These are phyloP conservation scores for Berberis thunbergii DNA, from an alignment of 164 flowering plant species.

Conservation along the genomic window DNA sequence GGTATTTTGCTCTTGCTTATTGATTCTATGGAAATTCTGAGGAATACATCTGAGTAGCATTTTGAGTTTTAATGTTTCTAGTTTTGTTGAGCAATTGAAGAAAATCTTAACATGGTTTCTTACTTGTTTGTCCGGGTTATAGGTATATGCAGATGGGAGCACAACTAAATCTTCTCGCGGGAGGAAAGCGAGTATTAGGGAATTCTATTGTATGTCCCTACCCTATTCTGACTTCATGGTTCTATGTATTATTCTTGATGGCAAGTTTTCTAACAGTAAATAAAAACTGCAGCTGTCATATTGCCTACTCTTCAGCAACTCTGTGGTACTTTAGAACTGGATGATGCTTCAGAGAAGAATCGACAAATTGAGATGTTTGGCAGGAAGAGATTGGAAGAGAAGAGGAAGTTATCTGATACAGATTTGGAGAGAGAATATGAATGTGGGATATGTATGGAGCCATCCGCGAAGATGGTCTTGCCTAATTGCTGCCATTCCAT, in stretches of 20 bases:
- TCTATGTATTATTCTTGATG: background rate
- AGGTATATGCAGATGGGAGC: slow-evolving; percentile 57
- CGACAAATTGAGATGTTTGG: slow-evolving; percentile 14
- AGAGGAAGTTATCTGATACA: slow-evolving; percentile 19
- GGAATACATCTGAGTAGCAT: no score
- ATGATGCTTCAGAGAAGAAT: slow-evolving; percentile 18
- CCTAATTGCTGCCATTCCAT: slow-evolving; percentile 88
- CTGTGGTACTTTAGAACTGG: slow-evolving; percentile 43
- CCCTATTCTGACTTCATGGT: background rate
- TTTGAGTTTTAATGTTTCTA: no score
- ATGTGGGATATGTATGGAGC: slow-evolving; percentile 83
- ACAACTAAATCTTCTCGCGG: slow-evolving; percentile 32
- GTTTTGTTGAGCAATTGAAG: background rate
- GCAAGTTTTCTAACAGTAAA: slow-evolving; percentile 6
- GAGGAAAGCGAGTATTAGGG: slow-evolving; percentile 60
- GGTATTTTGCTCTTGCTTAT: slow-evolving; percentile 24
- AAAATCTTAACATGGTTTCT: background rate
- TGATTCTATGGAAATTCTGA: background rate
- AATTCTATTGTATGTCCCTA: slow-evolving; percentile 52
- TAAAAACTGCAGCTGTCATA: slow-evolving; percentile 51
- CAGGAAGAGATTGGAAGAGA: slow-evolving; percentile 35
- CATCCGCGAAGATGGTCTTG: slow-evolving; percentile 76
- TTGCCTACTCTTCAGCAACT: slow-evolving; percentile 77
- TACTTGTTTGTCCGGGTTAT: background rate
- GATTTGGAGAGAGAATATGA: slow-evolving; percentile 80